Evolutionary conservation across 2,329 filamentous ascomycete genomes (phyloP).

Genomic region (Claviceps arundinis): DNA sequence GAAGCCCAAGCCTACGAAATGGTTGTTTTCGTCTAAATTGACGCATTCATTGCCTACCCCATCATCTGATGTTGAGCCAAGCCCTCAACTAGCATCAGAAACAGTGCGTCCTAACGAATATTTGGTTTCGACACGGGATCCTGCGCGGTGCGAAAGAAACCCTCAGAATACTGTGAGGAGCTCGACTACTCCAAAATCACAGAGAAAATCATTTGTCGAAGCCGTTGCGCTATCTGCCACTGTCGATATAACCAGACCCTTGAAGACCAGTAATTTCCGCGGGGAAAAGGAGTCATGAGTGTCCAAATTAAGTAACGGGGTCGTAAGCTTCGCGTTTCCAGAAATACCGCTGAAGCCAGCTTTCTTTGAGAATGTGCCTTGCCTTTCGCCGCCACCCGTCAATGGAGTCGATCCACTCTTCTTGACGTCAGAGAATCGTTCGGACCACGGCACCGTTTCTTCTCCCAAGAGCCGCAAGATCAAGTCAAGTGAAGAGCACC

Average conservation of each 20-base stretch:
- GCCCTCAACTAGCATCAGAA: not conserved
- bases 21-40: not conserved
- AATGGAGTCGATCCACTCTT: conserved; percentile 9
- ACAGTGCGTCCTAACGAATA: conserved; percentile 3
- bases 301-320: conserved; percentile 15
- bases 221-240: conserved; percentile 12
- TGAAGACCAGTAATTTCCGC: conserved; percentile 17
- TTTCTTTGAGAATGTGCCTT: conserved; percentile 24
- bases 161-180: conserved; percentile 11
- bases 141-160: conserved; percentile 6
- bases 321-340: conserved; percentile 17
- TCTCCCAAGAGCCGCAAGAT: conserved; percentile 1
- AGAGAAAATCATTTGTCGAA: conserved; percentile 19
- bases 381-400: conserved; percentile 12
- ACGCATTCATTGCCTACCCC: not conserved
- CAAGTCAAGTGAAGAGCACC: conserved; percentile 7
- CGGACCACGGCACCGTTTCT: not conserved
- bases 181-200: conserved; percentile 15
- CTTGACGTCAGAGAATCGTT: conserved; percentile 6
- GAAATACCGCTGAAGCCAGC: conserved; percentile 24
- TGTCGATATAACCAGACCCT: conserved; percentile 18
- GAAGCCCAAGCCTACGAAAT: not conserved
- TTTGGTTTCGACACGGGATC: conserved; percentile 3
- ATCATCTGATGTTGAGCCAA: not conserved
- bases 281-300: conserved; percentile 22